Evolutionary conservation across 371 early-diverging fungal genomes (phyloP).

Genomic region (Mortierella sp.): DNA sequence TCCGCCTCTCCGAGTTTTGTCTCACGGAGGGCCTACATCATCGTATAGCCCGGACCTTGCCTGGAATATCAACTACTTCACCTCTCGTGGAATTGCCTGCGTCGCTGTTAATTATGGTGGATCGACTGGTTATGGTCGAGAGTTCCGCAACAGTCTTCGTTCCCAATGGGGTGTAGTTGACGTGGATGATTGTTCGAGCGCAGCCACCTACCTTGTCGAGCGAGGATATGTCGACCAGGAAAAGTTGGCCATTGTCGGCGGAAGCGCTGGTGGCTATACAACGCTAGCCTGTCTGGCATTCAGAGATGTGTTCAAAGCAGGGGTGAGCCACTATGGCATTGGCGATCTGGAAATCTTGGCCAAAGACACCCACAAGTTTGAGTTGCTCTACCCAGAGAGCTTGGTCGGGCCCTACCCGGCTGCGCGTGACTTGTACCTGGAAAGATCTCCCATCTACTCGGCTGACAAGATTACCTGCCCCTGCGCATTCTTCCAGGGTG

Average conservation of each 20-base stretch:
- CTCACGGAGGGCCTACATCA: slow-evolving; percentile 81
- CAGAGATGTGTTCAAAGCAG: slow-evolving; percentile 79
- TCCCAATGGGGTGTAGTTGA: slow-evolving; percentile 79
- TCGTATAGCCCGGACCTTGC: slow-evolving; percentile 53
- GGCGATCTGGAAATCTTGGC: slow-evolving; percentile 74
- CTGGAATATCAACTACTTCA: slow-evolving; percentile 76
- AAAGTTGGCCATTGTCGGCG: slow-evolving; percentile 73
- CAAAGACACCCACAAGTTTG: slow-evolving; percentile 84
- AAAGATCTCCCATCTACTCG: slow-evolving; percentile 68
- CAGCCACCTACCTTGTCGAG: slow-evolving; percentile 70
- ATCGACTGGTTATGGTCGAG: slow-evolving; percentile 78
- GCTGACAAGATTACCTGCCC: slow-evolving; percentile 73
- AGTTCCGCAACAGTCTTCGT: slow-evolving; percentile 76
- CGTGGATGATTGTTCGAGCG: slow-evolving; percentile 80
- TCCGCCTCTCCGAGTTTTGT: slow-evolving; percentile 75
- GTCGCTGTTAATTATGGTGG: slow-evolving; percentile 85
- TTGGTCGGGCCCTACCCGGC: slow-evolving; percentile 75
- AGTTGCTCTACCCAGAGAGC: slow-evolving; percentile 68
- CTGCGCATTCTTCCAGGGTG: slow-evolving; percentile 79
- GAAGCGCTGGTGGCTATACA: slow-evolving; percentile 79
- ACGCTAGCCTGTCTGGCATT: slow-evolving; percentile 76
- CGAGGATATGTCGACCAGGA: slow-evolving; percentile 68
- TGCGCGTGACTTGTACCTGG: slow-evolving; percentile 62
- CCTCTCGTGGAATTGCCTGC: slow-evolving; percentile 79
- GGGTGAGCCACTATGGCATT: slow-evolving; percentile 75